Conservation (phyloP, 352 stramenopile genomes). For the Pythium insidiosum region DNA sequence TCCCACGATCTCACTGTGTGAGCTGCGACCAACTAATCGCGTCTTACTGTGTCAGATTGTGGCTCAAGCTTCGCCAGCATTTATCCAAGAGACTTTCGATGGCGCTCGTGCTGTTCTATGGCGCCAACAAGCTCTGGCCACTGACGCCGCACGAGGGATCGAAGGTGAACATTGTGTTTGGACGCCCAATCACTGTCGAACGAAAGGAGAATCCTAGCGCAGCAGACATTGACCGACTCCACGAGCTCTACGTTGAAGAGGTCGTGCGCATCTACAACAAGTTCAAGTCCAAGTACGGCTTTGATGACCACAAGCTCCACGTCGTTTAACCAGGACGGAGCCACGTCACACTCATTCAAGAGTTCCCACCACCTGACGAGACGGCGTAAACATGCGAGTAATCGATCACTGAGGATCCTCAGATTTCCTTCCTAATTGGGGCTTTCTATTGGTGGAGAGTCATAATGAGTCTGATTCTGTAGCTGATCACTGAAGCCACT, state of each 20-base stretch:
- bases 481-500: too few species aligned
- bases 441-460: too few species aligned
- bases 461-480: too few species aligned
- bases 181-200: slow-evolving; percentile 53
- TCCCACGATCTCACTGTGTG: not conserved
- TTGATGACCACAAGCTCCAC: slow-evolving; percentile 39
- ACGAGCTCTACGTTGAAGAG: slow-evolving; percentile 56
- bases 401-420: too few species aligned
- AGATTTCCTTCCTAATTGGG: too few species aligned
- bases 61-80: slow-evolving; percentile 58
- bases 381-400: too few species aligned
- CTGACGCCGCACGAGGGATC: slow-evolving; percentile 48
- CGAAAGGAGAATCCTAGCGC: slow-evolving; percentile 45
- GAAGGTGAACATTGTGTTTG: slow-evolving; percentile 59
- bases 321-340: too few species aligned
- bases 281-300: slow-evolving; percentile 75
- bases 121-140: slow-evolving; percentile 44
- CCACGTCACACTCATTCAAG: too few species aligned
- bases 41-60: slow-evolving; percentile 27
- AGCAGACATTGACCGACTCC: slow-evolving; percentile 60
- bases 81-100: slow-evolving; percentile 59
- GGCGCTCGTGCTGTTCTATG: slow-evolving; percentile 51
- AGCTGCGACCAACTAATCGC: not conserved
- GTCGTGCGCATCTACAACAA: slow-evolving; percentile 74
- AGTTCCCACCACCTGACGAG: too few species aligned